These are phyloP conservation scores for Iris pallida DNA, from an alignment of 116 monocot species.

Conservation along the genomic window DNA sequence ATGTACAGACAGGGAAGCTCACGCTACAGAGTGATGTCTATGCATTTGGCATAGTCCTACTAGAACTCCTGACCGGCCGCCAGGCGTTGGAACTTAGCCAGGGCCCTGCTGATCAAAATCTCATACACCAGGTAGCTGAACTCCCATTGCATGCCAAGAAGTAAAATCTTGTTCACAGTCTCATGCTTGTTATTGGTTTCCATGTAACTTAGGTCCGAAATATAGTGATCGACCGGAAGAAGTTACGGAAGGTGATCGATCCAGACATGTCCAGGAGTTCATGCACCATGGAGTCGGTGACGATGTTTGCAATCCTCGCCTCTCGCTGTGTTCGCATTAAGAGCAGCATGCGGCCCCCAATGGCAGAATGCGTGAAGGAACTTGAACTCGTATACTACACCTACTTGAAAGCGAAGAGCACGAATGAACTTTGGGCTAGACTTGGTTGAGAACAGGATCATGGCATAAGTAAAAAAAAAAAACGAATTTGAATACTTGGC, in stretches of 20 bases:
- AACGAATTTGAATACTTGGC: no score
- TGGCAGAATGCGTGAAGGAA: constrained; percentile 66
- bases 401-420: constrained; percentile 23
- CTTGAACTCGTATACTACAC: constrained; percentile 48
- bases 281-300: constrained; percentile 54
- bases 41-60: constrained; percentile 82
- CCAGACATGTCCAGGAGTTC: constrained; percentile 57
- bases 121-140: constrained; percentile 48
- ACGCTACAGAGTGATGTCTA: constrained; percentile 89
- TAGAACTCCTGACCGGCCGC: constrained; percentile 78
- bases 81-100: constrained; percentile 71
- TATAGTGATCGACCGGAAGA: constrained; percentile 51
- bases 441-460: not conserved
- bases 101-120: constrained; percentile 60
- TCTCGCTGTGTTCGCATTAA: constrained; percentile 68
- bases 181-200: not conserved
- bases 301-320: constrained; percentile 47
- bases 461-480: not conserved
- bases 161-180: not conserved
- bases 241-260: constrained; percentile 61
- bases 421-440: not conserved
- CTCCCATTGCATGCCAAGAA: not conserved
- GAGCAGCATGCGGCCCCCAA: constrained; percentile 59
- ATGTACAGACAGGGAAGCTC: constrained; percentile 70
- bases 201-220: constrained; percentile 39